Evolutionary conservation across 2,329 filamentous ascomycete genomes (phyloP), one percentile per base, ranked within the genome.

Genomic region (Alternaria solani): DNA sequence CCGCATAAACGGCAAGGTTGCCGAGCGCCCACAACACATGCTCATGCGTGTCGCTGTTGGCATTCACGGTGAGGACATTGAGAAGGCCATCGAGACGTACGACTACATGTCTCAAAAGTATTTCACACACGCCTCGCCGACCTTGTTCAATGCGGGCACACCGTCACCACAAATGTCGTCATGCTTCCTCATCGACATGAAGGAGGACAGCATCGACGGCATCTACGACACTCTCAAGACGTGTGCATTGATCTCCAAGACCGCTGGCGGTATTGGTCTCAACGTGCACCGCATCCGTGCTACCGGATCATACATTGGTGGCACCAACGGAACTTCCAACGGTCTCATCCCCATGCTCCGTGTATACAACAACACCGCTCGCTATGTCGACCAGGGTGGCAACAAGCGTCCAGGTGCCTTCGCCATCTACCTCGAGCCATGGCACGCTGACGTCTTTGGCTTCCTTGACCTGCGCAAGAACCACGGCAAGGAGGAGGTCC

Each of bases 211-310:
- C 81, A 99, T 99, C 76, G 95, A 99, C 70, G 95, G 95, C 71
- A 99, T 99, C 79, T 99, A 99, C 76, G 95, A 99, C 78, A 99
- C 95, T 18, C 87, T 99, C 72, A 99, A 99, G 89, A 98, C 93
- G 1, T 99, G 95, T 82, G 95, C 95, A 70, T 94, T 99, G 93
- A 99, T 99, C 81, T 99, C 95, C 77, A 99, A 99, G 88, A 98
- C 95, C 83, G 95, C 95, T 71, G 95, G 95, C 80, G 95, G 95
- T 79, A 98, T 99, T 79, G 95, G 95, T 74, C 86, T 99, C 67
- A 98, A 99, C 76, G 90, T 94, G 52, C 95, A 99, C 84, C 91
- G 94, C 75, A 99, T 99, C 74, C 93, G 95, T 80, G 92, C 95
- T 64, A 99, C 95, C 55, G 94, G 95, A 64, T 97, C 95, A 28